These are phyloP conservation scores for Ruellia speciosa DNA, from an alignment of 305 asterid genomes.

Conservation along the genomic window DNA sequence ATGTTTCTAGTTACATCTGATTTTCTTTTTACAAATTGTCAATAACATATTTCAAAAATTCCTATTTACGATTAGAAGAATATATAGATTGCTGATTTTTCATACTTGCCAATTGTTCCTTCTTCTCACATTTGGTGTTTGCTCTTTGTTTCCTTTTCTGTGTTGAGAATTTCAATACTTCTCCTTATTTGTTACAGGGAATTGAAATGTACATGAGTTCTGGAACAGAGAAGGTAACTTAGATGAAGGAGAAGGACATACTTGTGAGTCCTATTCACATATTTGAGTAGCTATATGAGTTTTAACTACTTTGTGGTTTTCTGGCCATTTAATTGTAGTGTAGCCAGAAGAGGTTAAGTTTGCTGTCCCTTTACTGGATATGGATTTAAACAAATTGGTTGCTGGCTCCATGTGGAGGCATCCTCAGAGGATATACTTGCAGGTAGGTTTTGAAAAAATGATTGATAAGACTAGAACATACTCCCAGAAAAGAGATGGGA, in stretches of 20 bases:
- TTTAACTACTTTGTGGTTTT: slow-evolving; percentile 26
- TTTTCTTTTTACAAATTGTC: no score
- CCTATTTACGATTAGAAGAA: no score
- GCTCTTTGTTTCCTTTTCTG: slow-evolving; percentile 5
- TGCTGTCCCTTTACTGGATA: slow-evolving; percentile 71
- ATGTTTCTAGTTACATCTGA: no score
- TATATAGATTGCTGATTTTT: no score
- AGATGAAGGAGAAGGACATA: slow-evolving; percentile 20
- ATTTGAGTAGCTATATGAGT: slow-evolving; percentile 13
- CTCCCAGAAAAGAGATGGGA: neutral
- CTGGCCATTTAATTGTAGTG: slow-evolving; percentile 39
- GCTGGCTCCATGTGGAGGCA: slow-evolving; percentile 69
- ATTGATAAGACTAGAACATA: neutral
- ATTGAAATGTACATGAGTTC: slow-evolving; percentile 67
- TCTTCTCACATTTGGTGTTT: neutral
- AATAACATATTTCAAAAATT: no score
- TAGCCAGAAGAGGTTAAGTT: slow-evolving; percentile 92
- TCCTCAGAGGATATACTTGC: slow-evolving; percentile 71
- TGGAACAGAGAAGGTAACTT: slow-evolving; percentile 62
- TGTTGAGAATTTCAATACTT: slow-evolving; percentile 14
- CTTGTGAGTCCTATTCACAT: no score
- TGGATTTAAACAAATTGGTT: slow-evolving; percentile 75
- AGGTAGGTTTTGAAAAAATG: slow-evolving; percentile 42
- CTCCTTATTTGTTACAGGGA: slow-evolving; percentile 53
- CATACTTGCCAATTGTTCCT: slow-evolving; percentile 1